Base-by-base conservation (phyloP, 2,329 filamentous ascomycete species). In the Pezicula rhizophila region DNA sequence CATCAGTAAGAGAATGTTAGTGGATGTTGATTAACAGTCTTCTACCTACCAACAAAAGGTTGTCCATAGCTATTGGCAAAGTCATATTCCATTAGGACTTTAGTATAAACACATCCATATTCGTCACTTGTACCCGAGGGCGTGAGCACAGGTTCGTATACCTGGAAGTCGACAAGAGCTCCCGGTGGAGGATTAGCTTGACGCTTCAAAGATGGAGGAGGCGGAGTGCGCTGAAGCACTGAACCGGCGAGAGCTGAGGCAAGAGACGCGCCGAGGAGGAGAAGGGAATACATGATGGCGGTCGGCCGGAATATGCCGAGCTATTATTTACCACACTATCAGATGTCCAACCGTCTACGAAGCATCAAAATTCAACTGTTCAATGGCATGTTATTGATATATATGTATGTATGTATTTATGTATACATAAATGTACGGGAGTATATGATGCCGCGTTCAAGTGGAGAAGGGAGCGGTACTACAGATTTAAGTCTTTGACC, bases 1-100 rank as follows among this genome's bases (percentile, higher is more conserved):
- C 28, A 14, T 33, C 17, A 12, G 14, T 34, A 46, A 17, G 8
- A 37, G 6, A 15, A 41, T n/a, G 6, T 0, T 23, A 6, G 49
- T 48, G n/a, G 31, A 33, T n/a, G 11, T 40, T 11, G 6, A 18
- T 40, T 10, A 14, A n/a, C 18, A 4, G n/a, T 17, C 23, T 40
- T 31, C 28, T 10, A 66, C 73, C 66, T 68, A 80, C 84, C 83
- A 55, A 89, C 72, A 61, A 81, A 90, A 1, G 86, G 86, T 35
- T 74, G 63, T 11, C 81, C 82, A 61, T 89, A 90, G 53, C 84
- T 89, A 52, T 69, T 77, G 8, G 70, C 83, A 69, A 91, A 91
- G 0, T 76, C 73, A 67, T 88, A 75, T 4, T 80, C 69, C 78
- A 89, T 85, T 46, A 91, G 65, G 23, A 23, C 23, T 23, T 40